Evolutionary conservation across 2,329 filamentous ascomycete species (phyloP), one percentile per base, ranked within the genome.

Genomic region (Zasmidium angulare): DNA sequence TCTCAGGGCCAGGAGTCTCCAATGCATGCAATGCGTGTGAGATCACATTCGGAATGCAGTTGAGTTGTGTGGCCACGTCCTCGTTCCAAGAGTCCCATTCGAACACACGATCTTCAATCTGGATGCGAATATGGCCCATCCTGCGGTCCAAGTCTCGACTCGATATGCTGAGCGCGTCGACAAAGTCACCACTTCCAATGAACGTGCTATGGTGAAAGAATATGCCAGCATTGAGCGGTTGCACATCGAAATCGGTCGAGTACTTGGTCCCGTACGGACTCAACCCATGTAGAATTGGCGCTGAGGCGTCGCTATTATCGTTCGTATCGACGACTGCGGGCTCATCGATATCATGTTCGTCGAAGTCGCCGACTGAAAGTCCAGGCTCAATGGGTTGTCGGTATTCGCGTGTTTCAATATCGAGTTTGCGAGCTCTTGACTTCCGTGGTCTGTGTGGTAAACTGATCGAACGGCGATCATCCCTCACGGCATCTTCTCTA

Each of bases 161-260:
- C 20, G 56, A 52, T 11, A 81, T 19, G 11, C 72, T 62, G 3
- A 86, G 63, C 36, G 79, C 79, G 36, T 75, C 76, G 17, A 72
- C 68, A 50, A 87, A 79, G 23, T 82, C 79, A 2, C 82, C 83
- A 63, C 82, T 83, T 24, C 85, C 84, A 58, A 87, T 75, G 60
- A 87, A 83, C 3, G 83, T 85, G 49, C 75, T 77, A 47, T 78
- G 71, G 61, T 84, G 81, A 62, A 86, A 86, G 65, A 79, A 85
- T 0, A 81, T 84, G 1, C 80, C 83, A 6, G 75, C 61, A 9
- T 72, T 74, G 7, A 87, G 69, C 22, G 82, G 80, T 3, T 68
- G 68, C 9, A 84, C 71, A 53, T 82, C 81, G 59, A 86, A 86
- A 61, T 81, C 79, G 11, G 76, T 75, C 1, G 83, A 72, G 63